These are phyloP conservation scores for Debaryomycetaceae sp. DNA, from an alignment of 1,139 yeast genomes.

Conservation along the genomic window DNA sequence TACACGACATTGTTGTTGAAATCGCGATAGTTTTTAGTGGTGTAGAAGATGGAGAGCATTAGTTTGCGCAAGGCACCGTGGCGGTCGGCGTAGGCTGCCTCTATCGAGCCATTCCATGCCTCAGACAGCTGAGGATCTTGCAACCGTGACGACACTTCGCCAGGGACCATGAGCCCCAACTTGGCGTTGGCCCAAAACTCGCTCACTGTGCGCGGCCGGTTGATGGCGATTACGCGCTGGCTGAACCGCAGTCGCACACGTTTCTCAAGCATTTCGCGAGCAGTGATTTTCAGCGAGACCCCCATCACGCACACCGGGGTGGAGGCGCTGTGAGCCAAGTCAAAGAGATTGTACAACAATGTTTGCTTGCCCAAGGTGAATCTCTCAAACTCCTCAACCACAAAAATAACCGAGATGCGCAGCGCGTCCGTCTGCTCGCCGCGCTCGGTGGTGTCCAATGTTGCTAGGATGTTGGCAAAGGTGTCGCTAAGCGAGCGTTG, in stretches of 20 bases:
- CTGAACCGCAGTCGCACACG: slow-evolving; percentile 88
- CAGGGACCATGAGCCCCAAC: slow-evolving; percentile 22
- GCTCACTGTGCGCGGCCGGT: slow-evolving; percentile 43
- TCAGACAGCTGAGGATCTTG: slow-evolving; percentile 21
- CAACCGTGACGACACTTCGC: slow-evolving; percentile 13
- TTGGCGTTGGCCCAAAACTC: slow-evolving; percentile 38
- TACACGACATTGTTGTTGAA: slow-evolving; percentile 48
- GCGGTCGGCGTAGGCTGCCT: slow-evolving; percentile 9
- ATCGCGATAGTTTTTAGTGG: slow-evolving; percentile 55
- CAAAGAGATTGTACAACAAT: slow-evolving; percentile 79
- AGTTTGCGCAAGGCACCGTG: slow-evolving; percentile 12
- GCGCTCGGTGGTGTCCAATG: slow-evolving; percentile 23
- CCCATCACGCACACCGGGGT: slow-evolving; percentile 85
- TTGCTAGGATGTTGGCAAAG: slow-evolving; percentile 33
- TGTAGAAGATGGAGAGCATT: slow-evolving; percentile 47
- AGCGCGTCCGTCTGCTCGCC: slow-evolving; percentile 1
- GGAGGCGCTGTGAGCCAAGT: slow-evolving; percentile 68
- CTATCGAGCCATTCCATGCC: slow-evolving; percentile 51
- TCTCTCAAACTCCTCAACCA: slow-evolving; percentile 81
- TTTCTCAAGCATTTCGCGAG: slow-evolving; percentile 80
- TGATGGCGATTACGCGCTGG: slow-evolving; percentile 64
- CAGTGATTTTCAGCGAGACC: slow-evolving; percentile 66
- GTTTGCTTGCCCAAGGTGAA: slow-evolving; percentile 78
- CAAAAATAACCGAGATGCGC: slow-evolving; percentile 59
- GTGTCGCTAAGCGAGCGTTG: slow-evolving; percentile 38